Percentiles rank a stretch among this genome's conserved stretches.
phyloP scores from a whole-genome alignment of 208 protist genomes.

The Phytomonas francai region DNA sequence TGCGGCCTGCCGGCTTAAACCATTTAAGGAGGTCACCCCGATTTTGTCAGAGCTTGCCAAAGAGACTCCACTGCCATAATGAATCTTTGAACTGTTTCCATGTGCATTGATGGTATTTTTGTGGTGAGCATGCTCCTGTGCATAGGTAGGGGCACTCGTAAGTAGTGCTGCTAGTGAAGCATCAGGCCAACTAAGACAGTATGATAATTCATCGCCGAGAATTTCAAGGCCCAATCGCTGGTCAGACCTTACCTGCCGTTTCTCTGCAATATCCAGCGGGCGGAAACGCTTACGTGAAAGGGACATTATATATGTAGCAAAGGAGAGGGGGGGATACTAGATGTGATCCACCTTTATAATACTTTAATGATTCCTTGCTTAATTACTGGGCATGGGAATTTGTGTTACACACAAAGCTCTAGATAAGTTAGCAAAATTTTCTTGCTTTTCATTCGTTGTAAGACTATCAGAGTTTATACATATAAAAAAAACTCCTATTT shows the following conservation, averaged over 20 bases:
- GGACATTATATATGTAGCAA: slow-evolving; percentile 21
- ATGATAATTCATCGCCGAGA: slow-evolving; percentile 65
- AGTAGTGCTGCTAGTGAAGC: slow-evolving; percentile 29
- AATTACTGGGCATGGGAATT: slow-evolving; percentile 10
- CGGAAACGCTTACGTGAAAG: slow-evolving; percentile 57
- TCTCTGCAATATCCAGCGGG: slow-evolving; percentile 69
- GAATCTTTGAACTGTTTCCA: background rate
- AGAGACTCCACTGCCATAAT: background rate
- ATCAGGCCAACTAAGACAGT: slow-evolving; percentile 82
- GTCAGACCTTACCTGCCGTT: slow-evolving; percentile 38
- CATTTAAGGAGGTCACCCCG: background rate
- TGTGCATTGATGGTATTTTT: background rate
- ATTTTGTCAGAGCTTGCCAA: background rate
- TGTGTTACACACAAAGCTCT: background rate
- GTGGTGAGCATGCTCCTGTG: background rate
- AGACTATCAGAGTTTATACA: background rate
- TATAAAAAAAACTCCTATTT: background rate
- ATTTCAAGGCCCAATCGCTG: slow-evolving; percentile 37
- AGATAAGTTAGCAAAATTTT: background rate
- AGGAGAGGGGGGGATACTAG: background rate
- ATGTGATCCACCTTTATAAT: background rate
- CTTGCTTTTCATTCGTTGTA: background rate
- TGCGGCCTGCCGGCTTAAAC: background rate
- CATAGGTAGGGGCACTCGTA: background rate
- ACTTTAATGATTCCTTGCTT: background rate